phyloP scores from a whole-genome alignment of 129 eudicot genomes.

The Lonicera japonica region DNA sequence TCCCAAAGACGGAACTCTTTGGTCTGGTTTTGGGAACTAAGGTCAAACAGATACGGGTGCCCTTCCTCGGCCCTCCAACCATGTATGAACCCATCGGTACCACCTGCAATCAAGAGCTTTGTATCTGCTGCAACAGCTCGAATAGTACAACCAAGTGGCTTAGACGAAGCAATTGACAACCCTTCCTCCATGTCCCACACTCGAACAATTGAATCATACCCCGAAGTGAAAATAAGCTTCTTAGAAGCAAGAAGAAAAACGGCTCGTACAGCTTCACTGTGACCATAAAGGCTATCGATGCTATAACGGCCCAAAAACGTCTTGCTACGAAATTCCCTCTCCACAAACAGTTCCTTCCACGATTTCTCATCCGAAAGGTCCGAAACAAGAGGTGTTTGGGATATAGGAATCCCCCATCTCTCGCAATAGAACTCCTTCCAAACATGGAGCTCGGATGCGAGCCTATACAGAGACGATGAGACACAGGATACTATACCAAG shows the following conservation, averaged over 20 bases:
- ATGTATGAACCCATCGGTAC: conserved; percentile 85
- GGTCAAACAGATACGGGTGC: conserved; percentile 61
- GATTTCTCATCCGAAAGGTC: conserved; percentile 45
- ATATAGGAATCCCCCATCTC: conserved; percentile 84
- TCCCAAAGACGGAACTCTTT: conserved; percentile 80
- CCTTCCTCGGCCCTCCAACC: conserved; percentile 92
- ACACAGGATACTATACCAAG: conserved; percentile 92
- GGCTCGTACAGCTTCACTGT: conserved; percentile 65
- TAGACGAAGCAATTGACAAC: conserved; percentile 59
- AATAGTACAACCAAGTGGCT: conserved; percentile 81
- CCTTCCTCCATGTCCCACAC: conserved; percentile 99
- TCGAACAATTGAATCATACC: conserved; percentile 75
- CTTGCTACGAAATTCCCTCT: conserved; percentile 76
- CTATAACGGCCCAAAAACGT: conserved; percentile 71
- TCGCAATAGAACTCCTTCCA: conserved; percentile 90
- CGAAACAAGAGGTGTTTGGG: conserved; percentile 20
- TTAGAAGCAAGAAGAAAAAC: conserved; percentile 63
- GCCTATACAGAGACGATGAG: conserved; percentile 42
- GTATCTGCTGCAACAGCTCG: conserved; percentile 90
- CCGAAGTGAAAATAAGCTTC: conserved; percentile 77
- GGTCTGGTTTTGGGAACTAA: conserved; percentile 36
- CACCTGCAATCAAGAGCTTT: conserved; percentile 75
- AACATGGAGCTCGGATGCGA: conserved; percentile 75
- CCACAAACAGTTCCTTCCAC: conserved; percentile 85
- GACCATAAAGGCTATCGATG: conserved; percentile 67